phyloP scores from a whole-genome alignment of 139 green algal species.

The Penium margaritaceum region DNA sequence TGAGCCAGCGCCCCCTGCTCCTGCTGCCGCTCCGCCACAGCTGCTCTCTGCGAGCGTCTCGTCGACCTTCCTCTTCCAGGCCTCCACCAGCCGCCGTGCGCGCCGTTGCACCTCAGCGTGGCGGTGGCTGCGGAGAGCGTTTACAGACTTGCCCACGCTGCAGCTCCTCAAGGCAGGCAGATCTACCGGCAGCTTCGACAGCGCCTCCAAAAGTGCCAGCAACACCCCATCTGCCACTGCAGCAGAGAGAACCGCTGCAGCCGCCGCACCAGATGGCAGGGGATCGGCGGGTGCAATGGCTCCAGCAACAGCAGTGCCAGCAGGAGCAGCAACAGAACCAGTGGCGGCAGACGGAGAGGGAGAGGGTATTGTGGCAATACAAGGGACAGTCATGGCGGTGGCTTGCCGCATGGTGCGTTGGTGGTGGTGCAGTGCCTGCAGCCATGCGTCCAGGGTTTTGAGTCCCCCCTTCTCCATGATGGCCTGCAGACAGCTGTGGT shows the following conservation, averaged over 20 bases:
- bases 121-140: constrained; percentile 15
- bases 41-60: constrained; percentile 29
- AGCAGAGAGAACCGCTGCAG: neutral
- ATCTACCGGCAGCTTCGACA: constrained; percentile 15
- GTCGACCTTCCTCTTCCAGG: constrained; percentile 30
- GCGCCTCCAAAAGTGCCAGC: constrained; percentile 6
- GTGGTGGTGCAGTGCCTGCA: constrained; percentile 18
- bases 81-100: constrained; percentile 12
- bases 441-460: constrained; percentile 25
- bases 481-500: neutral
- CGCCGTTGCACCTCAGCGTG: constrained; percentile 22
- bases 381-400: no score
- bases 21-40: neutral
- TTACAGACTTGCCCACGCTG: constrained; percentile 26
- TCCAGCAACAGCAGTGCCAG: no score
- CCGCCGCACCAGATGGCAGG: no score
- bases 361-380: no score
- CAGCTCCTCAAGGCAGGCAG: constrained; percentile 24
- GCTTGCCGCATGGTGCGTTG: neutral
- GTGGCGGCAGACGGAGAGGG: no score
- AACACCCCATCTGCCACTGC: constrained; percentile 18
- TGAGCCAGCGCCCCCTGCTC: neutral
- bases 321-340: no score
- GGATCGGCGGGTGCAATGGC: no score
- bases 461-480: constrained; percentile 26